phyloP scores from a whole-genome alignment of 1,284 basidiomycete species.

The Cutaneotrichosporon dermatis region DNA sequence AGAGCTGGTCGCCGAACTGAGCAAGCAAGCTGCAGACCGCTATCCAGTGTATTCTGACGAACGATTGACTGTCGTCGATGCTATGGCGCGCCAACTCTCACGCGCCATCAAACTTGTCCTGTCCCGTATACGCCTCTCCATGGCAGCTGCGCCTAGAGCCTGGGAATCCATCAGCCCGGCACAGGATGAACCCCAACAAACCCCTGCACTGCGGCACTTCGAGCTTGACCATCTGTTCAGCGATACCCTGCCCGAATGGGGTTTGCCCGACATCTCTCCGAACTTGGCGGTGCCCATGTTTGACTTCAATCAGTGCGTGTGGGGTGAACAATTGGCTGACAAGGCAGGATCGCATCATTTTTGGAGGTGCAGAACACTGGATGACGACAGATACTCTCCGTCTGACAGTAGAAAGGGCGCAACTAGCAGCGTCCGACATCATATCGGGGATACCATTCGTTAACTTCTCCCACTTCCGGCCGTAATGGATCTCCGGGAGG shows the following conservation, averaged over 20 bases:
- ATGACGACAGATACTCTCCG: too few species aligned
- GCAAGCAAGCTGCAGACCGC: neutral
- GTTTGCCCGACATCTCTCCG: neutral
- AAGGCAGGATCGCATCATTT: neutral
- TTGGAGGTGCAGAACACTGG: neutral
- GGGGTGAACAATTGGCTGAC: neutral
- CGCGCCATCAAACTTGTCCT: neutral
- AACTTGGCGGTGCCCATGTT: neutral
- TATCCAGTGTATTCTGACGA: neutral
- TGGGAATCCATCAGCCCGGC: neutral
- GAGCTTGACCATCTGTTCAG: neutral
- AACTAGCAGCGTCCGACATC: too few species aligned
- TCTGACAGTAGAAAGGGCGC: too few species aligned
- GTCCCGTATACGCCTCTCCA: neutral
- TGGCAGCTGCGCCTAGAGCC: neutral
- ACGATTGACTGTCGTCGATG: neutral
- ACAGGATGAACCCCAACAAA: too few species aligned
- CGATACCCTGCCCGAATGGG: neutral
- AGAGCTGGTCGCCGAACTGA: neutral
- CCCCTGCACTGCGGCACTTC: neutral
- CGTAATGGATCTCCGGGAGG: too few species aligned
- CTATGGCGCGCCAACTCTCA: neutral
- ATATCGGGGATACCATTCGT: too few species aligned
- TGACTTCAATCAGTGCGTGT: neutral
- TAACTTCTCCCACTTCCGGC: too few species aligned